These are phyloP conservation scores for Ilex aquifolium DNA, from an alignment of 257 asterid genomes.

Conservation along the genomic window DNA sequence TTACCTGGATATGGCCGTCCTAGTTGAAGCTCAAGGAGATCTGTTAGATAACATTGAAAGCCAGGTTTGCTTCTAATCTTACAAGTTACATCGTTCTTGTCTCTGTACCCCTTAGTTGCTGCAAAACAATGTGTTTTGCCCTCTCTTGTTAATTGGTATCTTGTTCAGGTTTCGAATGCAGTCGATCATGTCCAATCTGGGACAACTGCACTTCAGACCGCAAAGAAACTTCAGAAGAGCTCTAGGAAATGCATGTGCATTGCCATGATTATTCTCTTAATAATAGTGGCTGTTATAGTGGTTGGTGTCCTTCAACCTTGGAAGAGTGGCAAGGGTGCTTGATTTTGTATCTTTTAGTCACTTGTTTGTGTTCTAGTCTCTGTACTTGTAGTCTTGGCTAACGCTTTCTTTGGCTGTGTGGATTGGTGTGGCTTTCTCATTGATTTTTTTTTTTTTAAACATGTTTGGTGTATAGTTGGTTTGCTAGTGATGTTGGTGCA, in stretches of 20 bases:
- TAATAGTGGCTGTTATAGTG: constrained; percentile 34
- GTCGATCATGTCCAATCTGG: constrained; percentile 66
- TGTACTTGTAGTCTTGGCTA: neutral
- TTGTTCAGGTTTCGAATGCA: constrained; percentile 58
- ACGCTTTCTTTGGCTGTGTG: neutral
- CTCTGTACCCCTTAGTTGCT: constrained; percentile 1
- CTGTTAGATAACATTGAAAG: constrained; percentile 76
- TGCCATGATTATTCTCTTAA: constrained; percentile 38
- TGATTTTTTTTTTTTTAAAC: neutral
- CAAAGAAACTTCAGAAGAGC: constrained; percentile 55
- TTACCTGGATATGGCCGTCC: constrained; percentile 81
- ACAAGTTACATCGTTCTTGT: neutral
- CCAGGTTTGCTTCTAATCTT: constrained; percentile 44
- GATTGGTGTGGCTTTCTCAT: constrained; percentile 2
- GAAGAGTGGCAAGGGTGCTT: constrained; percentile 42
- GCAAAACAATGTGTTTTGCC: neutral
- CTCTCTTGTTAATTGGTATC: constrained; percentile 21
- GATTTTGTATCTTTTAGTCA: constrained; percentile 16
- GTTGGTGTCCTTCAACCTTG: constrained; percentile 44
- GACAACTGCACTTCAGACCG: constrained; percentile 54
- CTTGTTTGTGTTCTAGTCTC: neutral
- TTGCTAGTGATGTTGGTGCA: constrained; percentile 1
- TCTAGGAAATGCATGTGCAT: constrained; percentile 70
- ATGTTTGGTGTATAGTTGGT: neutral
- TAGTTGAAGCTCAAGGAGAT: constrained; percentile 84